Evolutionary conservation across 768 basidiomycete species (phyloP).

Genomic region (Leccinum boreale): DNA sequence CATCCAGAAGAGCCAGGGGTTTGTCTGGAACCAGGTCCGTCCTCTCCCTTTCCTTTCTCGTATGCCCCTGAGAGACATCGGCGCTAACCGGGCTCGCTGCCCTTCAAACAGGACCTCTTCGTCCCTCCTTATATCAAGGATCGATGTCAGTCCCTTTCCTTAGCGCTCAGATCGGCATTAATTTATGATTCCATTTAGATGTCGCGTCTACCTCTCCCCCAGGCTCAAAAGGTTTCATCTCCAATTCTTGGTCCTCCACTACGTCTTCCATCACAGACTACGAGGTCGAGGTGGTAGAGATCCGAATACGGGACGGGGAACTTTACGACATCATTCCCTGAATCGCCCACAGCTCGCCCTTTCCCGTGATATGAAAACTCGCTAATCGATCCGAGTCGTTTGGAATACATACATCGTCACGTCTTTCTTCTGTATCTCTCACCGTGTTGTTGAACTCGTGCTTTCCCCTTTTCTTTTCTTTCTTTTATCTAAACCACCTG

Average conservation of each 20-base stretch:
- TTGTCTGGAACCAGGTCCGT: constrained; percentile 87
- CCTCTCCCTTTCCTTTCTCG: neutral
- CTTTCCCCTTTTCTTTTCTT: constrained; percentile 1
- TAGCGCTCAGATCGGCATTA: constrained; percentile 7
- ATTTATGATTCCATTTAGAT: constrained; percentile 39
- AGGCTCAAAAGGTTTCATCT: constrained; percentile 60
- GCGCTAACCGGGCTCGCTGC: neutral
- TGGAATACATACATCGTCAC: constrained; percentile 10
- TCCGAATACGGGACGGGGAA: constrained; percentile 77
- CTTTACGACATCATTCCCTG: constrained; percentile 71
- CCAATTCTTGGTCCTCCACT: constrained; percentile 65
- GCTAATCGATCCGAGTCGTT: constrained; percentile 12
- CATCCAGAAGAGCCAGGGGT: constrained; percentile 83
- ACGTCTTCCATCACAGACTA: constrained; percentile 69
- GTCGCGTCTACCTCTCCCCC: constrained; percentile 83
- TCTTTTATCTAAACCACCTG: neutral
- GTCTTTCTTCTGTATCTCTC: neutral
- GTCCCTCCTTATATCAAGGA: constrained; percentile 89
- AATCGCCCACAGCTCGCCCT: constrained; percentile 1
- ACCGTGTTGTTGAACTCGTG: constrained; percentile 7
- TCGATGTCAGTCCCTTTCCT: constrained; percentile 60
- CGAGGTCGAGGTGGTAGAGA: constrained; percentile 86
- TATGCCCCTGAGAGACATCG: no score
- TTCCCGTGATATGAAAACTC: constrained; percentile 4
- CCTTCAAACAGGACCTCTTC: constrained; percentile 65